Evolutionary conservation across 1,284 basidiomycete species (phyloP), one percentile per base, ranked within the genome.

Genomic region (Ceratobasidium sp.): DNA sequence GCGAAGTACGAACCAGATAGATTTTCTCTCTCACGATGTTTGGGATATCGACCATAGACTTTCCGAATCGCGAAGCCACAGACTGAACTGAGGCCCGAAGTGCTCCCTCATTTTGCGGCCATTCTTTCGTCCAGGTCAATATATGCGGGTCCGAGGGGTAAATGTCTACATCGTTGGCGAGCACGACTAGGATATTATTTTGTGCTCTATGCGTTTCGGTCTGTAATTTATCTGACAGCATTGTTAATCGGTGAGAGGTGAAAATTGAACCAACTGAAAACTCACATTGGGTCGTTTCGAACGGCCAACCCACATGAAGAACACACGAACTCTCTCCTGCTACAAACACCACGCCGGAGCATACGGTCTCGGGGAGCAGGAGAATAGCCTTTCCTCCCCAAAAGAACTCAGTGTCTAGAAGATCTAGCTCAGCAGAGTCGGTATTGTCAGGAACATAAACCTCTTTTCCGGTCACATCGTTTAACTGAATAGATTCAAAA

Each of bases 271-370:
- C 29, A 15, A 50, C 56, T 41, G 11, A 41, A 11, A 33, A 22
- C 66, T 41, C 24, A 69, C 66, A 69, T 36, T 29, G 33, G 2
- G 9, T 48, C 17, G 56, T 3, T 7, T 22, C 29, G 15, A 9
- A 8, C 24, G 66, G 66, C 66, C 66, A 69, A 15, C 66, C 66
- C 4, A 69, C 24, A 22, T 69, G 66, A 36, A 69, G 1, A 19
- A 69, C 36, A 27, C 62, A 64, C 19, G 29, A 22, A 7, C 11
- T 33, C 7, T 31, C 24, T 6, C 9, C 15, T 27, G 45, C 17
- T 27, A 19, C 14, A 15, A 50, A 9, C 1, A 22, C 27, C 1
- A 2, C 9, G 8, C 22, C 29, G 7, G 31, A 17, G 19, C 15
- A 15, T 5, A 54, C 4, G n/a, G 17, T 29, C 47, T 66, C 64